These are phyloP conservation scores for Amanita subjunquillea DNA, from an alignment of 768 basidiomycete species.

Conservation along the genomic window DNA sequence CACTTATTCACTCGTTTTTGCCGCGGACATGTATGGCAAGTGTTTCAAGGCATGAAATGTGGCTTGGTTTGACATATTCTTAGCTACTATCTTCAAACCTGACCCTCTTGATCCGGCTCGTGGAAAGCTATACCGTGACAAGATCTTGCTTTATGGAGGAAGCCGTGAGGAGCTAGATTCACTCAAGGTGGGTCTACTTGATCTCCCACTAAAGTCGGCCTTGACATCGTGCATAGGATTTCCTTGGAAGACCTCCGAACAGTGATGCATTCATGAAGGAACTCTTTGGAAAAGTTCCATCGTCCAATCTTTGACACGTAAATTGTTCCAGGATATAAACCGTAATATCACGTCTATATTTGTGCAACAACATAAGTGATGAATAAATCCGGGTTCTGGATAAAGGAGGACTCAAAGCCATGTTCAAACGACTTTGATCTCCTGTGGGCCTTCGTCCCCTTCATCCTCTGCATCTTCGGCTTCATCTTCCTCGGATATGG, in stretches of 20 bases:
- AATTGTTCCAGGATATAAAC: neutral
- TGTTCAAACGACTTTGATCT: slow-evolving; percentile 23
- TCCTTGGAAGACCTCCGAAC: slow-evolving; percentile 68
- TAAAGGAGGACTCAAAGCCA: neutral
- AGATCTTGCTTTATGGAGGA: slow-evolving; percentile 66
- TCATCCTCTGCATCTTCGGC: slow-evolving; percentile 19
- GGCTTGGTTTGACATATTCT: neutral
- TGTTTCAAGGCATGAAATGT: neutral
- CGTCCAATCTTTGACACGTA: slow-evolving; percentile 20
- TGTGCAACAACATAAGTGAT: neutral
- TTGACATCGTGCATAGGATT: slow-evolving; percentile 35
- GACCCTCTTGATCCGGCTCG: slow-evolving; percentile 64
- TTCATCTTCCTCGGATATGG: slow-evolving; percentile 17
- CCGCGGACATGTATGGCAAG: slow-evolving; percentile 47
- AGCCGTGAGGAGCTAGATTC: slow-evolving; percentile 74
- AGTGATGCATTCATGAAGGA: slow-evolving; percentile 66
- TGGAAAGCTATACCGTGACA: slow-evolving; percentile 62
- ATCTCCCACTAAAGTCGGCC: neutral
- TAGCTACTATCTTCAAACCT: slow-evolving; percentile 68
- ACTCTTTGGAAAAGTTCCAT: slow-evolving; percentile 39
- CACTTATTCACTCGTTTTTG: slow-evolving; percentile 64
- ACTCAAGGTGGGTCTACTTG: slow-evolving; percentile 41
- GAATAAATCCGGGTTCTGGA: neutral
- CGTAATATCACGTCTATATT: neutral
- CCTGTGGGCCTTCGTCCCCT: slow-evolving; percentile 17